phyloP scores from a whole-genome alignment of 106 monocot genomes.

The Apostasia shenzhenica region DNA sequence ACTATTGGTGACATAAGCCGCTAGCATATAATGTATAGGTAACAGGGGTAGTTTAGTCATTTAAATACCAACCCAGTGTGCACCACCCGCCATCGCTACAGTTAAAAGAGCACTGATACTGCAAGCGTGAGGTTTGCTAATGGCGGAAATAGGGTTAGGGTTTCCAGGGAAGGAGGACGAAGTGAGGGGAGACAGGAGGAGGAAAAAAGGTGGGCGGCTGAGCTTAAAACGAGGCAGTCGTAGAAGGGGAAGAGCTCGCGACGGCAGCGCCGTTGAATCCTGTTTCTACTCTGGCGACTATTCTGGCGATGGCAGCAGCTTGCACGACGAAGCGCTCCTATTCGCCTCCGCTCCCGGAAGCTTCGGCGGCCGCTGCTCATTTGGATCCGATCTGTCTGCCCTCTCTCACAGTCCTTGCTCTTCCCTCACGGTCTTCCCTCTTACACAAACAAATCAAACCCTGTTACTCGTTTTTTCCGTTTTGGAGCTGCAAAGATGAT shows the following conservation, averaged over 20 bases:
- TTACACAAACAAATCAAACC: not conserved
- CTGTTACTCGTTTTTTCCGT: not conserved
- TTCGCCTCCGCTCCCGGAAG: constrained; percentile 7
- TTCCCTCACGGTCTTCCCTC: constrained; percentile 2
- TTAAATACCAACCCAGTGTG: too few relatives aligned
- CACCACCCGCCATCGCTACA: constrained; percentile 10
- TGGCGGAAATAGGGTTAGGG: constrained; percentile 32
- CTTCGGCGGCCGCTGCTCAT: constrained; percentile 8
- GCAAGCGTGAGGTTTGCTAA: constrained; percentile 13
- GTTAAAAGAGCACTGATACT: constrained; percentile 1
- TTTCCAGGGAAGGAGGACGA: constrained; percentile 4
- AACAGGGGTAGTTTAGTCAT: too few relatives aligned
- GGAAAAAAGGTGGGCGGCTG: constrained; percentile 1
- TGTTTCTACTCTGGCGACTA: constrained; percentile 3
- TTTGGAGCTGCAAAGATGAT: not conserved
- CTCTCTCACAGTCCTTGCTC: constrained; percentile 1
- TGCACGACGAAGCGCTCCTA: not conserved
- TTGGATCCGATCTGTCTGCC: constrained; percentile 10
- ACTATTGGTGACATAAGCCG: too few relatives aligned
- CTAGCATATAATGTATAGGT: too few relatives aligned
- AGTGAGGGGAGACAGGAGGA: constrained; percentile 10
- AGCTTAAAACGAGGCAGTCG: not conserved
- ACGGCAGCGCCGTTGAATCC: constrained; percentile 6
- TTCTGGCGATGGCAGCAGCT: not conserved
- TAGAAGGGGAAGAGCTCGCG: not conserved